A percentile compares a stretch with the other conserved stretches of the same genome.
Evolutionary conservation across 2,329 filamentous ascomycete species (phyloP).

Genomic region (Diaporthe citrichinensis): DNA sequence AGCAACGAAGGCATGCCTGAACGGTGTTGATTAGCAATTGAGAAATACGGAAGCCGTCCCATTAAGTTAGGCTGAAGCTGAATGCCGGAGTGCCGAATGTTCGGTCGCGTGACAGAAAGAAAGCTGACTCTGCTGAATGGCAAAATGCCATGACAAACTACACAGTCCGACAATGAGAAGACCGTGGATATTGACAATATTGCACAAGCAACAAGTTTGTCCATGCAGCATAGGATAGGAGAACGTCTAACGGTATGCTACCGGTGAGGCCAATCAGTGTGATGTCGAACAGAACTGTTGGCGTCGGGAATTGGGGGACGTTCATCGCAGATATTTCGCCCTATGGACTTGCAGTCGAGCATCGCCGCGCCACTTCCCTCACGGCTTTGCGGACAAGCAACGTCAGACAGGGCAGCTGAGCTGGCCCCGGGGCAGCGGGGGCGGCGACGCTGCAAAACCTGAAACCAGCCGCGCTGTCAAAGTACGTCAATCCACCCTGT

Average conservation of each 20-base stretch:
- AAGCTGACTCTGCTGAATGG: background rate
- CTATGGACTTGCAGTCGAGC: background rate
- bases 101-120: background rate
- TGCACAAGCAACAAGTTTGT: background rate
- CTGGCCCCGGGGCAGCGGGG: background rate
- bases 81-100: background rate
- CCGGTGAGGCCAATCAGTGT: constrained; percentile 12
- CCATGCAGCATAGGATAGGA: background rate
- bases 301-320: background rate
- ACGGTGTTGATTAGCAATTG: background rate
- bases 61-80: background rate
- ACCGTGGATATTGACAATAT: background rate
- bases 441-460: background rate
- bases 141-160: background rate
- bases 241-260: constrained; percentile 5
- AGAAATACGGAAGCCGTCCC: background rate
- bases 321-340: background rate
- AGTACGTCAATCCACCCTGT: constrained; percentile 24
- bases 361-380: background rate
- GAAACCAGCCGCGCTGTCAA: constrained; percentile 34
- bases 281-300: background rate
- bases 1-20: background rate
- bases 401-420: background rate
- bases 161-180: background rate
- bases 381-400: background rate